phyloP scores from a whole-genome alignment of 1,284 basidiomycete genomes.

The Rhodotorula sp. region DNA sequence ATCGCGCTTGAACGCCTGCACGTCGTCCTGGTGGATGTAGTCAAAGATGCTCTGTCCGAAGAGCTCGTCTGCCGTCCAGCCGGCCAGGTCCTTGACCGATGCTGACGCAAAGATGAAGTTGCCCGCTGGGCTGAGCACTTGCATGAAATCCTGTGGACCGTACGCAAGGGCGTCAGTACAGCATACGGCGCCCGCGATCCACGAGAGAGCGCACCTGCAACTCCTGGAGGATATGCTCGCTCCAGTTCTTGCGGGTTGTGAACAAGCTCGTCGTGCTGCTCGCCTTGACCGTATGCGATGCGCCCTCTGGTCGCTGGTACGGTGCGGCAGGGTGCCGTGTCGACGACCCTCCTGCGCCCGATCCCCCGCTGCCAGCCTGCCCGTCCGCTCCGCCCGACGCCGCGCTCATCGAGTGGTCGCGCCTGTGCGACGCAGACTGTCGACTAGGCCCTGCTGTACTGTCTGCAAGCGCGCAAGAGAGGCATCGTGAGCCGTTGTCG shows the following conservation, averaged over 20 bases:
- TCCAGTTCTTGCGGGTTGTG: slow-evolving; percentile 79
- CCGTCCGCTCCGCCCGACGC: neutral
- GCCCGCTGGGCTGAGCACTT: slow-evolving; percentile 63
- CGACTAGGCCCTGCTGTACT: slow-evolving; percentile 14
- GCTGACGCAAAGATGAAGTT: slow-evolving; percentile 68
- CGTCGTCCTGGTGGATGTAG: slow-evolving; percentile 65
- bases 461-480: neutral
- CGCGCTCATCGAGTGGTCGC: neutral
- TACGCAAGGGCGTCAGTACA: neutral
- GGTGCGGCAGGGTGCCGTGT: slow-evolving; percentile 5
- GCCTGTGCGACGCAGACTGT: slow-evolving; percentile 4
- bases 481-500: too few species aligned
- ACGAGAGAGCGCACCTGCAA: slow-evolving; percentile 52
- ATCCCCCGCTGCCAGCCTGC: neutral
- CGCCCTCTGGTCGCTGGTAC: slow-evolving; percentile 20
- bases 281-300: slow-evolving; percentile 34
- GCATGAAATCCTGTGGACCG: slow-evolving; percentile 57
- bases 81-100: slow-evolving; percentile 67
- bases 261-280: slow-evolving; percentile 61
- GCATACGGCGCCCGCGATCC: too few species aligned
- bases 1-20: slow-evolving; percentile 56
- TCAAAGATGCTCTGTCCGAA: slow-evolving; percentile 64
- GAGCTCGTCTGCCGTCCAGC: slow-evolving; percentile 70
- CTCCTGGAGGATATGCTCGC: slow-evolving; percentile 72
- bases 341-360: neutral